Evolutionary conservation across 2,329 filamentous ascomycete species (phyloP).

Genomic region (Xylaria digitata): DNA sequence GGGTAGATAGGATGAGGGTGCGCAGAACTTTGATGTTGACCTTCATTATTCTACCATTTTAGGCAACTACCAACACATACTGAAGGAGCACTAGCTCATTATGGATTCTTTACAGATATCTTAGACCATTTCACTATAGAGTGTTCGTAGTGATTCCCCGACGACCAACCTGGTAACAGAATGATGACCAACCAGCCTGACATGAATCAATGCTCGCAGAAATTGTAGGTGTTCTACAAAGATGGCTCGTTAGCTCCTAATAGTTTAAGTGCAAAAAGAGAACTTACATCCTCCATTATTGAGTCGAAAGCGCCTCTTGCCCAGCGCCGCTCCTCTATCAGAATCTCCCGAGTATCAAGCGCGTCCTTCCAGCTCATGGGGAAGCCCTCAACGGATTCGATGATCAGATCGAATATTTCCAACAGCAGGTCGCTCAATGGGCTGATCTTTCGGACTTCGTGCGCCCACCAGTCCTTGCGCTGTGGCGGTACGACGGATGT

Average conservation of each 20-base stretch:
- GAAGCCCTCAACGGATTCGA: slow-evolving; percentile 41
- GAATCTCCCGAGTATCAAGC: slow-evolving; percentile 31
- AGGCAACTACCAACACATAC: not conserved
- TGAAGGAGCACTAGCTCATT: not conserved
- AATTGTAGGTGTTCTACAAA: slow-evolving; percentile 10
- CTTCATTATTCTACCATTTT: slow-evolving; percentile 3
- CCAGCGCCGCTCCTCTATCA: slow-evolving; percentile 44
- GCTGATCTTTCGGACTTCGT: slow-evolving; percentile 36
- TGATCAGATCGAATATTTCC: slow-evolving; percentile 46
- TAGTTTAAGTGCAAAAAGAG: not conserved
- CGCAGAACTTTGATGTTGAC: not conserved
- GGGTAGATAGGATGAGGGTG: no score
- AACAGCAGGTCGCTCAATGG: slow-evolving; percentile 51
- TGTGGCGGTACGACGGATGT: slow-evolving; percentile 56
- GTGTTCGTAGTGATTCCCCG: no score
- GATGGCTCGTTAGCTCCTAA: not conserved
- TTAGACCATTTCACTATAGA: no score
- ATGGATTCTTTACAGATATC: not conserved
- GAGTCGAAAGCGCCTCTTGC: slow-evolving; percentile 8
- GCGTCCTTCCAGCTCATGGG: slow-evolving; percentile 47
- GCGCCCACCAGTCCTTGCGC: slow-evolving; percentile 53
- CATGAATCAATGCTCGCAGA: slow-evolving; percentile 25
- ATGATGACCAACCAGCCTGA: no score
- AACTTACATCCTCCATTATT: slow-evolving; percentile 19
- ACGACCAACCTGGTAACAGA: not conserved